Conservation (phyloP, 2,329 filamentous ascomycete genomes). For the Pseudopithomyces chartarum region DNA sequence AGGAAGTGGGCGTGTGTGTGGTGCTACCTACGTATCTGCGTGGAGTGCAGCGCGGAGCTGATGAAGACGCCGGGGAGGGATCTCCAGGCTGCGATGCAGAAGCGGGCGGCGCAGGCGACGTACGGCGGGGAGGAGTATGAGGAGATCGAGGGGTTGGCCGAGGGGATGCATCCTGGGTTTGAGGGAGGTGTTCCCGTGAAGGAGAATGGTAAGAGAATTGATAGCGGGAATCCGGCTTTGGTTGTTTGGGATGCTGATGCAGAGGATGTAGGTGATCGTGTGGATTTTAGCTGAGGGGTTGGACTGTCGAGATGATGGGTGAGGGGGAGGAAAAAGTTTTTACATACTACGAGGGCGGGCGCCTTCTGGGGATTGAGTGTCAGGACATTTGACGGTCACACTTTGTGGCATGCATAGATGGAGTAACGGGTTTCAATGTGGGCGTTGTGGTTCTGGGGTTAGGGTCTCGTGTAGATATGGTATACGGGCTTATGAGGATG, state of each 20-base stretch:
- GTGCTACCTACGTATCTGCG: slow-evolving; percentile 44
- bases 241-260: slow-evolving; percentile 15
- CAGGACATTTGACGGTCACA: too few species aligned
- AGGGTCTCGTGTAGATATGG: too few species aligned
- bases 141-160: not conserved
- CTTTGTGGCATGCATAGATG: too few species aligned
- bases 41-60: slow-evolving; percentile 33
- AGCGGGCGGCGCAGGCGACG: slow-evolving; percentile 3
- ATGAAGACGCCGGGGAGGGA: slow-evolving; percentile 21
- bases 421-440: too few species aligned
- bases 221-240: slow-evolving; percentile 9
- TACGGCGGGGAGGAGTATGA: not conserved
- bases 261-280: slow-evolving; percentile 2
- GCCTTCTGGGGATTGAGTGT: too few species aligned
- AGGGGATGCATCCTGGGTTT: not conserved
- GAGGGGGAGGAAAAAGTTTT: too few species aligned
- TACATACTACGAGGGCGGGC: too few species aligned
- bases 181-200: not conserved
- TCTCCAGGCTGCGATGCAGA: slow-evolving; percentile 24
- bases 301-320: not conserved
- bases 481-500: too few species aligned
- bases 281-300: not conserved
- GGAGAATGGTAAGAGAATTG: slow-evolving; percentile 4
- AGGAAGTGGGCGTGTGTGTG: slow-evolving; percentile 42
- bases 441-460: too few species aligned